Percentiles rank a stretch among this genome's conserved stretches.
These are phyloP conservation scores for Microascus cirrosus DNA, from an alignment of 2,329 filamentous ascomycete species.

Conservation along the genomic window DNA sequence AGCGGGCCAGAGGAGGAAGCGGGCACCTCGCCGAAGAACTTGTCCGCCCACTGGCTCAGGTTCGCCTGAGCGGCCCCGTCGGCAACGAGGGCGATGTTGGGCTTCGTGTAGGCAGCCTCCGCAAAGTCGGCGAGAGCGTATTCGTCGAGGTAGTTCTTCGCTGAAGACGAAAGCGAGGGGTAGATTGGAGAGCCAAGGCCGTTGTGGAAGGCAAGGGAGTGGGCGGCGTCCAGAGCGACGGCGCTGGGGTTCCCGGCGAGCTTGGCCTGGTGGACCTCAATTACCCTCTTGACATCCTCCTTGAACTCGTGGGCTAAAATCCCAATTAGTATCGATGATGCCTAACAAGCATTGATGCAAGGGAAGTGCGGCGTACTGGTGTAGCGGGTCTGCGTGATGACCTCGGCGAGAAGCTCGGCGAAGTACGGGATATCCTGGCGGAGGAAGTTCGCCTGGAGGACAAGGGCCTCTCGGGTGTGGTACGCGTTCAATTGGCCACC, in stretches of 20 bases:
- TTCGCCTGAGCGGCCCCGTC: conserved; percentile 71
- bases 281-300: conserved; percentile 71
- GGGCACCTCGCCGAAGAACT: conserved; percentile 75
- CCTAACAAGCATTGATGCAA: neutral
- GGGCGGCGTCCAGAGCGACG: conserved; percentile 76
- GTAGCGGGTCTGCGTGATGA: conserved; percentile 80
- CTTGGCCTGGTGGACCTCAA: conserved; percentile 68
- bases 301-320: conserved; percentile 71
- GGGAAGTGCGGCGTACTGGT: conserved; percentile 39
- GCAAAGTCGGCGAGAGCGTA: conserved; percentile 67
- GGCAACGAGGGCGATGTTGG: conserved; percentile 83
- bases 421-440: conserved; percentile 96
- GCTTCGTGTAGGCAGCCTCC: conserved; percentile 70
- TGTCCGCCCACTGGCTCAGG: conserved; percentile 78
- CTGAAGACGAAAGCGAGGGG: conserved; percentile 59
- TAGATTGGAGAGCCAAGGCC: conserved; percentile 75
- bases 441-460: conserved; percentile 90
- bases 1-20: conserved; percentile 37
- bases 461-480: conserved; percentile 86
- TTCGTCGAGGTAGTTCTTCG: conserved; percentile 71
- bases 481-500: conserved; percentile 80
- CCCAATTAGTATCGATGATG: conserved; percentile 8
- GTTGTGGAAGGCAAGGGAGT: conserved; percentile 82
- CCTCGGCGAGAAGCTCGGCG: conserved; percentile 87
- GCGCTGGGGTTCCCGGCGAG: conserved; percentile 50